Evolutionary conservation across 1,284 basidiomycete species (phyloP).

Genomic region (Meira miltonrushii): DNA sequence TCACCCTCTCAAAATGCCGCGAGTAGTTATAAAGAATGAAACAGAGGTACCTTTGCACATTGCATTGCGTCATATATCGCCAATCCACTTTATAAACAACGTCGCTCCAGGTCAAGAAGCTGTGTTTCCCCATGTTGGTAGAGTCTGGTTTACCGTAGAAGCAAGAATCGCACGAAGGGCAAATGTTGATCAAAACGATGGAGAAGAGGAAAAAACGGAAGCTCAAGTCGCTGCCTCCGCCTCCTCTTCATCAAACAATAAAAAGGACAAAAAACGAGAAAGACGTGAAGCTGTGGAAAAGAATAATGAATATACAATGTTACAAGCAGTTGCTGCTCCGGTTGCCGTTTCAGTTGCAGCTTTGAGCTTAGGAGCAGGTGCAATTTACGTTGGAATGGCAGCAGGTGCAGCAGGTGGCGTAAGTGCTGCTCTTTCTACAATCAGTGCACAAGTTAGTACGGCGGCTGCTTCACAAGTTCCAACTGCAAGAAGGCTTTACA

Average conservation of each 20-base stretch:
- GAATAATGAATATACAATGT: slow-evolving; percentile 34
- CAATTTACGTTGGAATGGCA: slow-evolving; percentile 35
- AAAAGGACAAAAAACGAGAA: background rate
- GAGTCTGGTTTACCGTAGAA: slow-evolving; percentile 43
- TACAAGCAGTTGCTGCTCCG: slow-evolving; percentile 36
- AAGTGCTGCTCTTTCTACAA: slow-evolving; percentile 25
- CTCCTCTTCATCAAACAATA: too few species aligned
- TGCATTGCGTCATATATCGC: slow-evolving; percentile 38
- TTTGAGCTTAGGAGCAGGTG: slow-evolving; percentile 34
- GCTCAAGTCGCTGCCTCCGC: too few species aligned
- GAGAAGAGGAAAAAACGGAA: background rate
- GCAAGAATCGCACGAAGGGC: slow-evolving; percentile 19
- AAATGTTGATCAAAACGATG: background rate
- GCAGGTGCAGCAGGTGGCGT: slow-evolving; percentile 29
- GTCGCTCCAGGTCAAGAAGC: slow-evolving; percentile 27
- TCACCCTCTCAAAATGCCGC: slow-evolving; percentile 34
- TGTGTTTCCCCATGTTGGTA: slow-evolving; percentile 23
- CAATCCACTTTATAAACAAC: slow-evolving; percentile 37
- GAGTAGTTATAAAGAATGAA: slow-evolving; percentile 38
- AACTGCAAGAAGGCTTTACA: slow-evolving; percentile 29
- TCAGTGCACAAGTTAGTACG: slow-evolving; percentile 25
- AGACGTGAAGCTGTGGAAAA: slow-evolving; percentile 17
- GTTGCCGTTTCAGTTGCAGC: slow-evolving; percentile 31
- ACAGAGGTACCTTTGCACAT: slow-evolving; percentile 40
- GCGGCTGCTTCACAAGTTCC: slow-evolving; percentile 29